Evolutionary conservation across 2,329 filamentous ascomycete species (phyloP).

Genomic region (Microsporum ferrugineum): DNA sequence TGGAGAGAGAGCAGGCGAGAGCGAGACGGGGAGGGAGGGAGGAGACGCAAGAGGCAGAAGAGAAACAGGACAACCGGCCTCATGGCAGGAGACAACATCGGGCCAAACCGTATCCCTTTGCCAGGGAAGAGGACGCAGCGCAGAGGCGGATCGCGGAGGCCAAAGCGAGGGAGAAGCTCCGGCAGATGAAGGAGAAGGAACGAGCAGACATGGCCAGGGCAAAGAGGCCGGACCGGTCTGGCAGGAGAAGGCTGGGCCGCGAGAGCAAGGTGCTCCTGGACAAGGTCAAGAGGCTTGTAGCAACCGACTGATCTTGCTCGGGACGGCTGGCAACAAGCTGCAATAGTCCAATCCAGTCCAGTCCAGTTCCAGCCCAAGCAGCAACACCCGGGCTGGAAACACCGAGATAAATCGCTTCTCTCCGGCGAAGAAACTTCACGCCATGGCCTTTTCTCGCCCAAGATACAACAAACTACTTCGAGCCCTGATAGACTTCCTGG

Average conservation of each 20-base stretch:
- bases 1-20: background rate
- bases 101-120: slow-evolving; percentile 42
- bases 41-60: slow-evolving; percentile 11
- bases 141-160: slow-evolving; percentile 47
- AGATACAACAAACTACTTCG: background rate
- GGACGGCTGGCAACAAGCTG: background rate
- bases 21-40: background rate
- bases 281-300: slow-evolving; percentile 62
- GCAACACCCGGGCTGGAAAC: too few relatives aligned
- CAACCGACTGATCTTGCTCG: background rate
- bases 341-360: too few relatives aligned
- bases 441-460: background rate
- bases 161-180: slow-evolving; percentile 54
- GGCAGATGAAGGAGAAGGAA: slow-evolving; percentile 61
- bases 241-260: slow-evolving; percentile 66
- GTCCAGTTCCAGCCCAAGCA: too few relatives aligned
- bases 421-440: background rate
- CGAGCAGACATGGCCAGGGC: slow-evolving; percentile 53
- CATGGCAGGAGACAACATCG: slow-evolving; percentile 23
- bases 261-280: slow-evolving; percentile 69
- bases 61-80: slow-evolving; percentile 18
- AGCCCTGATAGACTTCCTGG: background rate
- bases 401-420: too few relatives aligned
- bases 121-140: slow-evolving; percentile 58
- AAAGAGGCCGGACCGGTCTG: slow-evolving; percentile 50